Evolutionary conservation across 306 rosid species (phyloP).

Genomic region (Styphnolobium japonicum): DNA sequence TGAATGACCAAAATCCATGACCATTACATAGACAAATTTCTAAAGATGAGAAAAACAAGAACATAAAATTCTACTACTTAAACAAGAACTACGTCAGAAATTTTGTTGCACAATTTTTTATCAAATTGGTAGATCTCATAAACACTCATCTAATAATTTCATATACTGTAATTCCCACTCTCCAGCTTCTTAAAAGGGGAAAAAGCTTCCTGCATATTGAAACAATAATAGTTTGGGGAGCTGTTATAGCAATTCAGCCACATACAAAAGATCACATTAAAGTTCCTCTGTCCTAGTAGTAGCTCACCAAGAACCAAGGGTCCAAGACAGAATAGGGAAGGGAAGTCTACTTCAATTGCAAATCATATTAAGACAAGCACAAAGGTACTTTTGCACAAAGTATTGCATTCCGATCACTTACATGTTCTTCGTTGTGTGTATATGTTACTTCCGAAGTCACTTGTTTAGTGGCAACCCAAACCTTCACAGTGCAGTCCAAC

Average conservation of each 20-base stretch:
- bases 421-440: constrained; percentile 22
- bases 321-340: neutral
- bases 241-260: neutral
- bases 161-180: too few relatives aligned
- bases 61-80: too few relatives aligned
- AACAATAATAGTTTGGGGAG: too few relatives aligned
- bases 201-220: too few relatives aligned
- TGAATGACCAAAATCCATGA: too few relatives aligned
- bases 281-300: neutral
- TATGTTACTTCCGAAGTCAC: constrained; percentile 22
- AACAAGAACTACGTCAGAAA: neutral
- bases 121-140: too few relatives aligned
- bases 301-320: neutral
- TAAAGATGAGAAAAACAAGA: neutral
- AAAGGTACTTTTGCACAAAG: neutral
- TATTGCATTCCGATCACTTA: neutral
- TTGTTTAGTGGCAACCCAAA: constrained; percentile 11
- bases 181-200: too few relatives aligned
- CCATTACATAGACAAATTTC: neutral
- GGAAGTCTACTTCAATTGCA: too few relatives aligned
- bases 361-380: too few relatives aligned
- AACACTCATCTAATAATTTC: too few relatives aligned
- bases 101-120: too few relatives aligned
- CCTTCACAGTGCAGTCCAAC: constrained; percentile 12
- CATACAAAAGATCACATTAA: neutral